A percentile compares a stretch with the other conserved stretches of the same genome.
Conservation (phyloP, 805 yeast genomes). For the Teunomyces funiuensis region DNA sequence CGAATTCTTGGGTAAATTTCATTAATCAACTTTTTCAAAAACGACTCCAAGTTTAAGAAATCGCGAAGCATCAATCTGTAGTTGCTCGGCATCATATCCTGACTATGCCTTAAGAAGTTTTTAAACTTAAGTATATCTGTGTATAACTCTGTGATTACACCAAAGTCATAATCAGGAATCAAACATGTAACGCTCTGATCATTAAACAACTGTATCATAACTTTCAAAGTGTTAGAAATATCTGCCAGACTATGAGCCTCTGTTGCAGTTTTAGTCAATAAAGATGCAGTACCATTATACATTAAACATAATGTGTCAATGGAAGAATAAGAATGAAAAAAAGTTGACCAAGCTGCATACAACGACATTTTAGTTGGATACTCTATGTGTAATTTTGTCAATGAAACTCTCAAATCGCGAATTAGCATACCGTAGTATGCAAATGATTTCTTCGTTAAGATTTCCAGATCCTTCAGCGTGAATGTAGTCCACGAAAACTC, state of each 20-base stretch:
- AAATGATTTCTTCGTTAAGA: conserved; percentile 32
- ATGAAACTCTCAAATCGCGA: conserved; percentile 31
- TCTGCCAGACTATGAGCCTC: conserved; percentile 18
- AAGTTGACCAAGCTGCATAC: conserved; percentile 36
- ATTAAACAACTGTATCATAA: conserved; percentile 21
- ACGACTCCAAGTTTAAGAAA: conserved; percentile 28
- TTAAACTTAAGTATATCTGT: conserved; percentile 28
- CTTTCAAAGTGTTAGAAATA: conserved; percentile 20
- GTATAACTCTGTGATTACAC: conserved; percentile 26
- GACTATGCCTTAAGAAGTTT: conserved; percentile 16
- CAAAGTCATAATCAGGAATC: conserved; percentile 37
- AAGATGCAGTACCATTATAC: conserved; percentile 34
- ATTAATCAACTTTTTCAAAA: conserved; percentile 26
- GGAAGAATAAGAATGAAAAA: conserved; percentile 31
- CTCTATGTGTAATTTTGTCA: conserved; percentile 31
- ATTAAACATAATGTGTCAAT: conserved; percentile 33
- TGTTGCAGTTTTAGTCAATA: conserved; percentile 24
- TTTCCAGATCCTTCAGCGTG: conserved; percentile 27
- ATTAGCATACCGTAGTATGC: conserved; percentile 36
- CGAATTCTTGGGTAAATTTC: conserved; percentile 26
- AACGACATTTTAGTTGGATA: conserved; percentile 38
- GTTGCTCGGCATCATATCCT: conserved; percentile 7
- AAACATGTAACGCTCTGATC: conserved; percentile 20
- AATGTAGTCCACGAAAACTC: conserved; percentile 20
- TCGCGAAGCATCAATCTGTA: conserved; percentile 10